Conservation (phyloP, 495 filamentous ascomycete genomes). For the Mytilinidion resinicola region DNA sequence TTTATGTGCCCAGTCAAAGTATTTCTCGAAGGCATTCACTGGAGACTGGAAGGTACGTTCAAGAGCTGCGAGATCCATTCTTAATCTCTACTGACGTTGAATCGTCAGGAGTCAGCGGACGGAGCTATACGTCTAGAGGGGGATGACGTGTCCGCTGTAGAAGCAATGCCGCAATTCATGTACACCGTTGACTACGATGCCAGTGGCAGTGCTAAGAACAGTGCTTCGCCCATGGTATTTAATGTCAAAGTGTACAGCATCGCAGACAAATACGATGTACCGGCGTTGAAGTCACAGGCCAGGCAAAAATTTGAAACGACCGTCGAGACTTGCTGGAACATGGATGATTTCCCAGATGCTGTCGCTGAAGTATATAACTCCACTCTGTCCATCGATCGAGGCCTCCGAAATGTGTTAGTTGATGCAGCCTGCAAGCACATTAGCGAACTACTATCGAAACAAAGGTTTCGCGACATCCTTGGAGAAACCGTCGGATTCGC, state of each 20-base stretch:
- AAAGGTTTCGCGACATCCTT: background rate
- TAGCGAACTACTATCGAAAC: background rate
- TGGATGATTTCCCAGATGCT: conserved; percentile 3
- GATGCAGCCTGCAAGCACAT: background rate
- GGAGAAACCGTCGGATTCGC: background rate
- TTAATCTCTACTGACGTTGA: background rate
- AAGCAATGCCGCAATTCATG: conserved; percentile 3
- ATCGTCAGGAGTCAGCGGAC: background rate
- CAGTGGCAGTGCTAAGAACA: no score
- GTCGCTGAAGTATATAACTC: conserved; percentile 1
- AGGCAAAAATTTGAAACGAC: background rate
- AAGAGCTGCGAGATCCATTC: no score
- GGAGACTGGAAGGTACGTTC: conserved; percentile 5
- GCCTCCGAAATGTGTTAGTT: background rate
- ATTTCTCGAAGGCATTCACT: conserved; percentile 2
- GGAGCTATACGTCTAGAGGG: background rate
- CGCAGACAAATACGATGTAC: conserved; percentile 7
- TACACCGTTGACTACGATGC: conserved; percentile 2
- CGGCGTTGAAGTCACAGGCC: conserved; percentile 1
- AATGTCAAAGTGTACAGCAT: conserved; percentile 6
- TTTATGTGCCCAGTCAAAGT: conserved; percentile 3
- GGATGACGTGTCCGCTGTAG: background rate
- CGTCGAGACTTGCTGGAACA: conserved; percentile 2
- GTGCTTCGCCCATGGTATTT: conserved; percentile 2
- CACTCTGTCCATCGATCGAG: conserved; percentile 1